Conservation (phyloP, 2,329 filamentous ascomycete species). For the Calonectria pseudoturangicola region DNA sequence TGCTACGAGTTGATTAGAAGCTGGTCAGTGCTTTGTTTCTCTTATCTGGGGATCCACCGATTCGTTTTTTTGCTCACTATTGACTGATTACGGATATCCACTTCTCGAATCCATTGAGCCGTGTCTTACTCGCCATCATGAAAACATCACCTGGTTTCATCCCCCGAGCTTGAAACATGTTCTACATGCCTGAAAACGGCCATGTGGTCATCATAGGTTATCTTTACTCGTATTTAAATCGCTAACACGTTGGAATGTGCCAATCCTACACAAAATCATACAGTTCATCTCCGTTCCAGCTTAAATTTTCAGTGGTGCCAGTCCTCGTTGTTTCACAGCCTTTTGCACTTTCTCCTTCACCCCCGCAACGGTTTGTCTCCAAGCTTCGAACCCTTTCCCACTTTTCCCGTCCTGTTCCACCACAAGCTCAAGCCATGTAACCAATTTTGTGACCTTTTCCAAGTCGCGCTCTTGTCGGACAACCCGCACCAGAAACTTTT, state of each 20-base stretch:
- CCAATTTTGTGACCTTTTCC: constrained; percentile 81
- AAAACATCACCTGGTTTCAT: background rate
- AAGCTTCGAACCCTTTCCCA: constrained; percentile 63
- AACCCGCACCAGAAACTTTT: constrained; percentile 82
- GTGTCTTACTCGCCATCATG: constrained; percentile 8
- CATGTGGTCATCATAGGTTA: background rate
- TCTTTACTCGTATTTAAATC: constrained; percentile 10
- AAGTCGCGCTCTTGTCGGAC: constrained; percentile 85
- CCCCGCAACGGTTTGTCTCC: constrained; percentile 65
- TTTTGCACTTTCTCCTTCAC: constrained; percentile 72
- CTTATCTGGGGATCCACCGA: constrained; percentile 35
- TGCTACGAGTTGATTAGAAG: constrained; percentile 31
- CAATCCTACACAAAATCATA: background rate
- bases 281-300: background rate
- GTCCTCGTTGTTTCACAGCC: constrained; percentile 73
- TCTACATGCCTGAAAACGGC: background rate
- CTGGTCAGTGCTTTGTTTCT: constrained; percentile 31
- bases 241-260: background rate
- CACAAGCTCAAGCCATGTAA: constrained; percentile 79
- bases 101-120: background rate
- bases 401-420: constrained; percentile 68
- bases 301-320: constrained; percentile 69
- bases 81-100: background rate
- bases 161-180: background rate
- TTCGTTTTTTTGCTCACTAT: background rate